Evolutionary conservation across 768 basidiomycete species (phyloP), one percentile per base, ranked within the genome.

Genomic region (Boletus bicolor): DNA sequence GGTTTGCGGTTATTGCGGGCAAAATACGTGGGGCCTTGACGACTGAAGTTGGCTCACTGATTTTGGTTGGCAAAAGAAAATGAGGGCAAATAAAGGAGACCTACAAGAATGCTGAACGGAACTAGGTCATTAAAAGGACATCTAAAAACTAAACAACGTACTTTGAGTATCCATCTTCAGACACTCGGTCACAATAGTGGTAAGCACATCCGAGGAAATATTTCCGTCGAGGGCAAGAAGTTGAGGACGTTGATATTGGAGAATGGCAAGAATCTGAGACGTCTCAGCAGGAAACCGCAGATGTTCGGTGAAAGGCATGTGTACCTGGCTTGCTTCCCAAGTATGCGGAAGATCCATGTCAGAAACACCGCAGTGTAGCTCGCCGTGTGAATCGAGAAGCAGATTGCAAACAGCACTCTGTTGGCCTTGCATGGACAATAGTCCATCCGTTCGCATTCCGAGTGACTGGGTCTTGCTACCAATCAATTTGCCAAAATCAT

Each of bases 1-100:
- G 44, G 34, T 73, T 74, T 14, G 77, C 70, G 5, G 73, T 67
- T 48, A 89, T 70, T 0, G 90, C 84, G 0, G 84, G 79, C 6
- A 97, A 66, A 55, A 98, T 84, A 3, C 78, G 74, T 2, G 77
- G 75, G 0, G 90, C 86, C 73, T 98, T 98, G 44, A 79, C 73
- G n/a, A 87, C 78, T 0, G 94, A 97, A 1, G 97, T 98, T 1
- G 97, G 96, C 71, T 99, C 97, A 69, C 90, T 91, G 59, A n/a
- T 56, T 50, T 47, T 28, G 21, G 36, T 61, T 36, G 56, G 64
- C 48, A 53, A 50, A 44, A 19, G 37, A 34, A 7, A 28, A 36
- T 7, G 30, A 44, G 43, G 45, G 35, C 8, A 26, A 24, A 41
- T 26, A 55, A 49, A 37, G 15, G 3, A 3, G 34, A 74, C 85